Evolutionary conservation across 257 asterid genomes (phyloP).

Genomic region (Rehmannia glutinosa): DNA sequence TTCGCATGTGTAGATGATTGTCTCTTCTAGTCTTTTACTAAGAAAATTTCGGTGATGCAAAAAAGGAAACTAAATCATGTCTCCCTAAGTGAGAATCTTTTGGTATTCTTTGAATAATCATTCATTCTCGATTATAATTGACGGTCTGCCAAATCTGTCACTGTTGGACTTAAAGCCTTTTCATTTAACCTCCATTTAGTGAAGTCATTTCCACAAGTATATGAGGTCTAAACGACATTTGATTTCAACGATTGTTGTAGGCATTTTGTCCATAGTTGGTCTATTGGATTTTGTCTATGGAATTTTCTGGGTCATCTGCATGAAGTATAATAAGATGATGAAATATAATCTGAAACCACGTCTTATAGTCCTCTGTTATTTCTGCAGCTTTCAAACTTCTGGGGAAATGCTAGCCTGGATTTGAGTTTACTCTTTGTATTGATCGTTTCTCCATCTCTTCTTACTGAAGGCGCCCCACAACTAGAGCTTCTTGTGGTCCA

Average conservation of each 20-base stretch:
- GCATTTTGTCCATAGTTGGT: no score
- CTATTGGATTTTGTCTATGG: no score
- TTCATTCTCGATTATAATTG: no score
- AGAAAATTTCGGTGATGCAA: no score
- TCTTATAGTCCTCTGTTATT: conserved; percentile 1
- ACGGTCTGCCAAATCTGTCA: no score
- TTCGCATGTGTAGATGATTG: no score
- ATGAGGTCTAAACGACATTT: not conserved
- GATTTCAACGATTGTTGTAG: no score
- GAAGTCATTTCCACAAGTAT: not conserved
- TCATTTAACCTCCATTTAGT: no score
- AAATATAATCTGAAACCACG: not conserved
- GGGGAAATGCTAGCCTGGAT: conserved; percentile 16
- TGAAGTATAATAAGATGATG: no score
- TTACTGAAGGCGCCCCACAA: conserved; percentile 3
- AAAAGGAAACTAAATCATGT: no score
- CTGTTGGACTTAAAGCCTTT: not conserved
- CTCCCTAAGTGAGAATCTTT: not conserved
- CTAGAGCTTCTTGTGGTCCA: conserved; percentile 21
- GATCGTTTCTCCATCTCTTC: conserved; percentile 24
- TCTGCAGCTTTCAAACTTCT: conserved; percentile 12
- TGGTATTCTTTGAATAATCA: not conserved
- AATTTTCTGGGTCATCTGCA: conserved; percentile 8
- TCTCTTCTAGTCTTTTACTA: no score
- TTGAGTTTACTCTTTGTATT: conserved; percentile 17